These are phyloP conservation scores for Comarum palustre DNA, from an alignment of 306 rosid genomes.

Conservation along the genomic window DNA sequence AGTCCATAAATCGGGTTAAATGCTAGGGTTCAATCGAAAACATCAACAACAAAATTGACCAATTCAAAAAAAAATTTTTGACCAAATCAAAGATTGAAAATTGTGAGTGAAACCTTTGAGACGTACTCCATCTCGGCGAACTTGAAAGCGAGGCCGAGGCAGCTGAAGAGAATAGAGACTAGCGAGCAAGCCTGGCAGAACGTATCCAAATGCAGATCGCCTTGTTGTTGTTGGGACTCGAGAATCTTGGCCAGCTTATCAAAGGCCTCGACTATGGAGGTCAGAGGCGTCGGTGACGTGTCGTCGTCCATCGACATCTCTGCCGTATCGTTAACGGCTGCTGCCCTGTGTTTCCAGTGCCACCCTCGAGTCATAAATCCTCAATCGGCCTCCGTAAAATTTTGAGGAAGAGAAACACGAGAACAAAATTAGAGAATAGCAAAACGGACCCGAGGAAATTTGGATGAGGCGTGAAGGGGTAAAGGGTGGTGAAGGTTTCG, in stretches of 20 bases:
- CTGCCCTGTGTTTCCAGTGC: background rate
- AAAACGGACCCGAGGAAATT: background rate
- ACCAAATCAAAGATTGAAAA: background rate
- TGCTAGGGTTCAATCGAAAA: background rate
- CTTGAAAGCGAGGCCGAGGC: conserved; percentile 89
- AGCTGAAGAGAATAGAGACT: conserved; percentile 69
- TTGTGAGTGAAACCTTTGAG: conserved; percentile 54
- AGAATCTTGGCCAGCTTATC: conserved; percentile 43
- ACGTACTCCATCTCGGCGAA: conserved; percentile 89
- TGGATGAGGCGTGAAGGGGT: background rate
- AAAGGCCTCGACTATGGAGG: conserved; percentile 69
- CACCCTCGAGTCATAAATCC: conserved; percentile 9
- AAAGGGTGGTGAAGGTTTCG: conserved; percentile 10
- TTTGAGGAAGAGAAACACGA: background rate
- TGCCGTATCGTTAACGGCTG: conserved; percentile 17
- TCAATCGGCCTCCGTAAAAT: background rate
- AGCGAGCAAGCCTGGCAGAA: conserved; percentile 63
- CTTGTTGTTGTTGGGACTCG: background rate
- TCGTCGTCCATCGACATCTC: conserved; percentile 5
- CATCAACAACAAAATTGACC: background rate
- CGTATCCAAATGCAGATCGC: conserved; percentile 39
- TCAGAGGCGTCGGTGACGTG: conserved; percentile 43
- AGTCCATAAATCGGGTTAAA: too few relatives aligned
- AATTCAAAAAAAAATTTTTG: background rate
- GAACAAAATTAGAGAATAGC: too few relatives aligned